A percentile compares a stretch with the other conserved stretches of the same genome.
These are phyloP conservation scores for Pythium periplocum DNA, from an alignment of 352 stramenopile species.

Conservation along the genomic window DNA sequence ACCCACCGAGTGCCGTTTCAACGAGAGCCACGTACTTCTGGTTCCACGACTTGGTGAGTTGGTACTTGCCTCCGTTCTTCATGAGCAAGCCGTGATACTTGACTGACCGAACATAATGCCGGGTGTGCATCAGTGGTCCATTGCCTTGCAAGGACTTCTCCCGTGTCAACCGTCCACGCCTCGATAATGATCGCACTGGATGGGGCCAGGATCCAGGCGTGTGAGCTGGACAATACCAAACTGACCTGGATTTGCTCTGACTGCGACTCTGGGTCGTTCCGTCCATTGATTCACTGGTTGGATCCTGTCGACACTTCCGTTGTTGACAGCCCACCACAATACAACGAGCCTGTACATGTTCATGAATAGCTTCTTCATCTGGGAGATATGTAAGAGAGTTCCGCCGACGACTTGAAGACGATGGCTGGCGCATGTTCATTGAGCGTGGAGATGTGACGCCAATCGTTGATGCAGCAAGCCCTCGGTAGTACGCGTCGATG, in stretches of 20 bases:
- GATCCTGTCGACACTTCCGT: slow-evolving; percentile 5
- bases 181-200: background rate
- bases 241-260: background rate
- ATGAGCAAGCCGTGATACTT: slow-evolving; percentile 53
- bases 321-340: slow-evolving; percentile 1
- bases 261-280: background rate
- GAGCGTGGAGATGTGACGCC: background rate
- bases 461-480: slow-evolving; percentile 19
- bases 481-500: slow-evolving; percentile 26
- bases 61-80: slow-evolving; percentile 52
- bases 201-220: no score
- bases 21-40: slow-evolving; percentile 48
- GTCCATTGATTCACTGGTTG: background rate
- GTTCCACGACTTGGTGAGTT: slow-evolving; percentile 54
- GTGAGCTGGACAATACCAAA: no score
- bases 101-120: slow-evolving; percentile 46
- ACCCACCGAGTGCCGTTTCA: slow-evolving; percentile 55
- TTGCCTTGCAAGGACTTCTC: background rate
- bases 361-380: slow-evolving; percentile 30
- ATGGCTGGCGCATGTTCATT: background rate
- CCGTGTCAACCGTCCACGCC: background rate
- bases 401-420: slow-evolving; percentile 7
- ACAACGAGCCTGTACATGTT: slow-evolving; percentile 43
- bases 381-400: slow-evolving; percentile 30
- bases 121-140: slow-evolving; percentile 27